These are phyloP conservation scores for Thielaviopsis populi DNA, from an alignment of 2,329 filamentous ascomycete species.

Conservation along the genomic window DNA sequence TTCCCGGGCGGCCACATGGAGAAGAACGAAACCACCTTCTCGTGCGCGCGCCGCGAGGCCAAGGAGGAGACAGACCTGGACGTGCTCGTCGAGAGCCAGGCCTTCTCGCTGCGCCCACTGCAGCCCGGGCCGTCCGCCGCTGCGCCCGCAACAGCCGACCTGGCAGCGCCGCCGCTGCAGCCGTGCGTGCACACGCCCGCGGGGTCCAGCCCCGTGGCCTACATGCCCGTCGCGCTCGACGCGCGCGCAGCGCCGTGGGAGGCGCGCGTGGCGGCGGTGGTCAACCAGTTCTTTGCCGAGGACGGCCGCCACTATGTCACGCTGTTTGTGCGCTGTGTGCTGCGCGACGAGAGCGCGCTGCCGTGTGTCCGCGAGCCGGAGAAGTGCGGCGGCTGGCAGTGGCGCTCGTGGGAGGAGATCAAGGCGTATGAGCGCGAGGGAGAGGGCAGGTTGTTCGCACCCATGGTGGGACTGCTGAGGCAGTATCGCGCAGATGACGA, in stretches of 20 bases:
- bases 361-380: slow-evolving; percentile 36
- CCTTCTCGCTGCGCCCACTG: background rate
- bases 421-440: slow-evolving; percentile 20
- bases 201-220: background rate
- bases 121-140: background rate
- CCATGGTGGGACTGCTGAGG: slow-evolving; percentile 4
- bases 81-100: slow-evolving; percentile 30
- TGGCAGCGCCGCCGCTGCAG: background rate
- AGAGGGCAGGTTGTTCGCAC: slow-evolving; percentile 18
- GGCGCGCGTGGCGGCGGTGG: slow-evolving; percentile 39
- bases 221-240: background rate
- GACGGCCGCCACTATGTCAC: slow-evolving; percentile 62
- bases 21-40: slow-evolving; percentile 44
- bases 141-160: background rate
- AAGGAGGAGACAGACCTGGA: slow-evolving; percentile 54
- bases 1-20: slow-evolving; percentile 67
- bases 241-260: slow-evolving; percentile 1
- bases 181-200: background rate
- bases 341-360: slow-evolving; percentile 32
- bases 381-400: slow-evolving; percentile 38
- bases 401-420: slow-evolving; percentile 33
- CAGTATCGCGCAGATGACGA: slow-evolving; percentile 6
- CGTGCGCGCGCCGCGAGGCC: slow-evolving; percentile 51
- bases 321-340: slow-evolving; percentile 45
- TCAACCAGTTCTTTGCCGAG: slow-evolving; percentile 48